These are phyloP conservation scores for Beauveria sp. DNA, from an alignment of 2,329 filamentous ascomycete species.

Conservation along the genomic window DNA sequence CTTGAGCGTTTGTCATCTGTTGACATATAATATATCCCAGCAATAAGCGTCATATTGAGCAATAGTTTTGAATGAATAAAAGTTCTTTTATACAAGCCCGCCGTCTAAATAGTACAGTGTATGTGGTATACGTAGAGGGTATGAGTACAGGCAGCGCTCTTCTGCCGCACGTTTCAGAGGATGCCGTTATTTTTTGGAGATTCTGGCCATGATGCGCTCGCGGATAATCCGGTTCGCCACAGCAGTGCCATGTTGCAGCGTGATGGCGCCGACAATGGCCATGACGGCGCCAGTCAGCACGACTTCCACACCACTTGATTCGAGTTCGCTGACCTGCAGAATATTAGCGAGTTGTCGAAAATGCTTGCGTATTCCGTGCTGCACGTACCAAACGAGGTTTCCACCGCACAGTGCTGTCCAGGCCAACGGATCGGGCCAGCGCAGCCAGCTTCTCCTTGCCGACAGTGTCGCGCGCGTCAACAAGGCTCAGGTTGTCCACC, in stretches of 20 bases:
- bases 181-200: conserved; percentile 17
- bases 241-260: conserved; percentile 78
- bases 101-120: conserved; percentile 19
- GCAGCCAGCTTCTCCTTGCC: conserved; percentile 57
- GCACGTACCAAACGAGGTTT: conserved; percentile 68
- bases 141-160: conserved; percentile 10
- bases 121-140: conserved; percentile 13
- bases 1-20: background rate
- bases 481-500: conserved; percentile 61
- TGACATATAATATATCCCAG: background rate
- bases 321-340: conserved; percentile 54
- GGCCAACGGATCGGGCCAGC: conserved; percentile 62
- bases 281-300: conserved; percentile 73
- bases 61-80: background rate
- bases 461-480: conserved; percentile 54
- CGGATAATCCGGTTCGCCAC: conserved; percentile 67
- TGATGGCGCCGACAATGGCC: conserved; percentile 80
- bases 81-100: conserved; percentile 14
- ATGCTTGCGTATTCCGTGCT: too few species aligned
- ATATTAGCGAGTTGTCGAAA: background rate
- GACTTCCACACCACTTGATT: conserved; percentile 63
- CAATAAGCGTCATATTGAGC: background rate
- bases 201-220: conserved; percentile 59
- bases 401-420: conserved; percentile 78
- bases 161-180: background rate